Evolutionary conservation across 495 filamentous ascomycete species (phyloP).

Genomic region (Lentithecium fluviatile): DNA sequence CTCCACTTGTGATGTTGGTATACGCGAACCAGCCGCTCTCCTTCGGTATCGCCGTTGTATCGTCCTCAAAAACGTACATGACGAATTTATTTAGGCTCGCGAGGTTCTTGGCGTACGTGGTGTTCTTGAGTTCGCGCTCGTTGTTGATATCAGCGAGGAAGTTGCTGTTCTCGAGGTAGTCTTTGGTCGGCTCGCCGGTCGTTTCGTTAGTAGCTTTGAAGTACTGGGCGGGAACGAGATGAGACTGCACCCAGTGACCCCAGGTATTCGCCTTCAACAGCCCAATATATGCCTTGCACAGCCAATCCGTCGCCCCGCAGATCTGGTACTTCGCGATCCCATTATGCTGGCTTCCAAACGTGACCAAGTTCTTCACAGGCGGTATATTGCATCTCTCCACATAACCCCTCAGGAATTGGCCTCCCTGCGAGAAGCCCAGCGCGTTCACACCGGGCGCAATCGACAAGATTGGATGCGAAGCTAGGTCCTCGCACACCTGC

Average conservation of each 20-base stretch:
- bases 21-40: conserved; percentile 91
- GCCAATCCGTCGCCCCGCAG: conserved; percentile 64
- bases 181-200: conserved; percentile 55
- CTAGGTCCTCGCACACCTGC: conserved; percentile 76
- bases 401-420: conserved; percentile 92
- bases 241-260: conserved; percentile 69
- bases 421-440: conserved; percentile 91
- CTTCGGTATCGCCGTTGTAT: conserved; percentile 83
- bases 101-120: conserved; percentile 70
- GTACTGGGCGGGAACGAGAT: conserved; percentile 91
- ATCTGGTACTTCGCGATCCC: conserved; percentile 80
- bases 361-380: conserved; percentile 78
- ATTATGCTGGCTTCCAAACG: conserved; percentile 91
- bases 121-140: conserved; percentile 74
- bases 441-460: conserved; percentile 82
- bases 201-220: conserved; percentile 55
- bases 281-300: conserved; percentile 74
- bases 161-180: conserved; percentile 79
- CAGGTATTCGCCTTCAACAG: conserved; percentile 73
- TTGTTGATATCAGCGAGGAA: conserved; percentile 99
- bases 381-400: conserved; percentile 86
- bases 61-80: conserved; percentile 87
- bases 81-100: conserved; percentile 70
- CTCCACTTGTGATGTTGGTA: conserved; percentile 59
- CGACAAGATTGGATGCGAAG: conserved; percentile 72